phyloP scores from a whole-genome alignment of 805 yeast species.

The Candida ficus region DNA sequence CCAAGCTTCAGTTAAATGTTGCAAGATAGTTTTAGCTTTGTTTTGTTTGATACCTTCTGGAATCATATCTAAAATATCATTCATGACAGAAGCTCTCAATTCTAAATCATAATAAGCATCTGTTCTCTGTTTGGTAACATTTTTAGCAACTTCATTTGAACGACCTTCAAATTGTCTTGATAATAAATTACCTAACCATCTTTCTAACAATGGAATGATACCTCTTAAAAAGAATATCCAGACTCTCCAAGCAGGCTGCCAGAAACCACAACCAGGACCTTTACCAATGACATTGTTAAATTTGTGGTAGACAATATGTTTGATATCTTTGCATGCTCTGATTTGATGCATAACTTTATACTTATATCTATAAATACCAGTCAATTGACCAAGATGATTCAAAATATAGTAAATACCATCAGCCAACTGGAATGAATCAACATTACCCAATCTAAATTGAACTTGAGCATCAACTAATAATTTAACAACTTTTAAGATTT shows the following conservation, averaged over 20 bases:
- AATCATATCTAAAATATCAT: conserved; percentile 93
- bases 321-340: conserved; percentile 89
- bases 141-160: conserved; percentile 86
- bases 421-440: conserved; percentile 90
- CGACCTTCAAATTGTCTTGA: conserved; percentile 97
- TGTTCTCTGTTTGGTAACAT: conserved; percentile 91
- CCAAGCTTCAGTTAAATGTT: conserved; percentile 98
- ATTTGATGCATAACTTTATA: conserved; percentile 98
- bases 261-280: conserved; percentile 98
- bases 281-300: conserved; percentile 88
- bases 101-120: conserved; percentile 95
- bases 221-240: conserved; percentile 95
- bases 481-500: conserved; percentile 77
- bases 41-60: conserved; percentile 90
- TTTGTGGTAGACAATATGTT: conserved; percentile 82
- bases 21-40: conserved; percentile 81
- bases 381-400: conserved; percentile 91
- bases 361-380: conserved; percentile 95
- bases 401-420: conserved; percentile 89
- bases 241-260: conserved; percentile 99
- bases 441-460: conserved; percentile 82
- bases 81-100: conserved; percentile 88
- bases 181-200: conserved; percentile 90
- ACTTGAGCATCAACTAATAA: conserved; percentile 91
- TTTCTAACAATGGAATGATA: conserved; percentile 80